A percentile compares a stretch with the other conserved stretches of the same genome.
Conservation (phyloP, 2,329 filamentous ascomycete species). For the Stachybotrys chlorohalonatus region DNA sequence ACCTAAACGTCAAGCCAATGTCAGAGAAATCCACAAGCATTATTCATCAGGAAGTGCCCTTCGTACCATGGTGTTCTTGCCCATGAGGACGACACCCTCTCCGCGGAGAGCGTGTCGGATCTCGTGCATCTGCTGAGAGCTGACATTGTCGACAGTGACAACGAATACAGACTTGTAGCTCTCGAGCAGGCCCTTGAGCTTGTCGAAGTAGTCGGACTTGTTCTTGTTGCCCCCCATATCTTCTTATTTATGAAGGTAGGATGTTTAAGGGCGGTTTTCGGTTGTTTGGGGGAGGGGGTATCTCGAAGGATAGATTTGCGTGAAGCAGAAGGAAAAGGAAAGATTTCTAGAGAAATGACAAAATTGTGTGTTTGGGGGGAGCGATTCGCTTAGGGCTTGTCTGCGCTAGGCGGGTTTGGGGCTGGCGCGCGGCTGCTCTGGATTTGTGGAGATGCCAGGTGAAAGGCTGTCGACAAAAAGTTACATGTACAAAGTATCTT, state of each 20-base stretch:
- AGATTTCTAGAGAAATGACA: slow-evolving; percentile 10
- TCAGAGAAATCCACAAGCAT: background rate
- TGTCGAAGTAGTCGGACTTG: slow-evolving; percentile 98
- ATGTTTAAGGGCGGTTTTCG: slow-evolving; percentile 80
- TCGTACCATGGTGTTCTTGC: slow-evolving; percentile 99
- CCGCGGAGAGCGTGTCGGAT: slow-evolving; percentile 87
- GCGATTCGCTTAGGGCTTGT: slow-evolving; percentile 26
- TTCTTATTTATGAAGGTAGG: slow-evolving; percentile 93
- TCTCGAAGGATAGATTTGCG: slow-evolving; percentile 4
- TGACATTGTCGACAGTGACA: slow-evolving; percentile 98
- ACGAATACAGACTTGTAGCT: slow-evolving; percentile 98
- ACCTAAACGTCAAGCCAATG: slow-evolving; percentile 44
- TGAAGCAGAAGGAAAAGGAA: background rate
- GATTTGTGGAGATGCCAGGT: slow-evolving; percentile 1
- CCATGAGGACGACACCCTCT: slow-evolving; percentile 94
- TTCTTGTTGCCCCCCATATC: slow-evolving; percentile 86
- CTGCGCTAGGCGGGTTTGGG: slow-evolving; percentile 16
- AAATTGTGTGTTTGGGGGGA: slow-evolving; percentile 20
- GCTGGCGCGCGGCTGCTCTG: background rate
- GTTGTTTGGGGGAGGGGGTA: slow-evolving; percentile 2
- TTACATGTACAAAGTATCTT: slow-evolving; percentile 25
- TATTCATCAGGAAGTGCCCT: background rate
- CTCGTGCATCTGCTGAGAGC: slow-evolving; percentile 99
- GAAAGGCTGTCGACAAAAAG: slow-evolving; percentile 2
- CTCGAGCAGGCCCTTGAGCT: slow-evolving; percentile 96